Conservation (phyloP, 345 rosid species). For the Odontarrhena argentea region DNA sequence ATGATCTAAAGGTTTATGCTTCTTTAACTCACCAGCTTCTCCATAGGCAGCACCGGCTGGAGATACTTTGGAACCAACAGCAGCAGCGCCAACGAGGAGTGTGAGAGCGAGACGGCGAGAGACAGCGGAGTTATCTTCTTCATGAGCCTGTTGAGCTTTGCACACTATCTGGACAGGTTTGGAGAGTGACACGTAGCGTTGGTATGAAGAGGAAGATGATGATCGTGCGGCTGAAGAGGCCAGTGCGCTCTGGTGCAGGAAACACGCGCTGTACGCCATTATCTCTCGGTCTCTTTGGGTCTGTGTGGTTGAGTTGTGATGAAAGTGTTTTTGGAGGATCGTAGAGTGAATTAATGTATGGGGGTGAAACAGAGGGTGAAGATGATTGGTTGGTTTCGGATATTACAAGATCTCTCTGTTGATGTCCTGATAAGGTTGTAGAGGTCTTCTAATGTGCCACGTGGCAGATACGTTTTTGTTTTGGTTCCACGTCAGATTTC, state of each 20-base stretch:
- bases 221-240: conserved; percentile 51
- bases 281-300: not conserved
- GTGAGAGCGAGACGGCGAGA: conserved; percentile 91
- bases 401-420: conserved; percentile 51
- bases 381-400: conserved; percentile 57
- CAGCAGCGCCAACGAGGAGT: conserved; percentile 84
- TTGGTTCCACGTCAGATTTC: conserved; percentile 37
- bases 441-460: conserved; percentile 52
- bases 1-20: conserved; percentile 5
- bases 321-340: conserved; percentile 3
- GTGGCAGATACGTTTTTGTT: conserved; percentile 36
- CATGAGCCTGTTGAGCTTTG: conserved; percentile 68
- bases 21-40: conserved; percentile 65
- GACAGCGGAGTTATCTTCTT: conserved; percentile 48
- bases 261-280: conserved; percentile 89
- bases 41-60: conserved; percentile 99
- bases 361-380: conserved; percentile 41
- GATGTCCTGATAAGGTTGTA: conserved; percentile 68
- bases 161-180: conserved; percentile 60
- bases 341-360: conserved; percentile 31
- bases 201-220: conserved; percentile 52
- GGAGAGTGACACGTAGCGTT: conserved; percentile 50
- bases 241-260: conserved; percentile 78
- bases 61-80: conserved; percentile 80
- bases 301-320: conserved; percentile 13